Evolutionary conservation across 176 grass and related monocot genomes (phyloP), one percentile per base, ranked within the genome.

Genomic region (Cenchrus purpureus): DNA sequence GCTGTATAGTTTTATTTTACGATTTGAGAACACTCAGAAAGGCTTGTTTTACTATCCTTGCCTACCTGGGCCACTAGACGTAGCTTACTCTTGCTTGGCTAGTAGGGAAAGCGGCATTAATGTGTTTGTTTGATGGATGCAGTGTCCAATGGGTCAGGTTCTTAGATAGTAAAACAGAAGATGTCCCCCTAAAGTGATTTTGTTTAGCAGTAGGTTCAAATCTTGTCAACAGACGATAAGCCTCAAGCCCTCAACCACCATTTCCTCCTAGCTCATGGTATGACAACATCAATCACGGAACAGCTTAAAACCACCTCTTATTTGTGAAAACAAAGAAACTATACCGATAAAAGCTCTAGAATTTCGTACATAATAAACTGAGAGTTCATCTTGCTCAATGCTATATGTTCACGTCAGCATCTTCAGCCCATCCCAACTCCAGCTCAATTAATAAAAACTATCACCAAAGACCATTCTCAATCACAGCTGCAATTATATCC

Each of bases 381-480:
- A n/a, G 7, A 7, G 29, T 10, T 52, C 40, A 57, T 69, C 5
- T 58, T 48, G 42, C 19, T 5, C 32, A 70, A 56, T 14, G 3
- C n/a, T 45, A 81, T 51, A 25, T 54, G 52, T 59, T 19, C 37
- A 20, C 2, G 54, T 76, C 65, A 44, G 50, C 8, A 15, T 44
- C 31, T 57, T 37, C 37, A 34, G 22, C 4, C 72, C 31, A 44
- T 69, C 14, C 34, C 34, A 16, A 44, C 4, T 7, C 32, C 12
- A 84, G 28, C 14, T 74, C 32, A 25, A 25, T 42, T 64, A 49
- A 12, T 63, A 12, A 80, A 60, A 10, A 77, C 3, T 34, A 57
- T 91, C 52, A 95, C 91, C 93, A 92, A 19, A 92, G 86, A 40
- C 83, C 58, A 68, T 95, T 92, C 52, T 95, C 91, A 65, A 95